These are phyloP conservation scores for Ganoderma resinaceum DNA, from an alignment of 1,284 basidiomycete genomes.

Conservation along the genomic window DNA sequence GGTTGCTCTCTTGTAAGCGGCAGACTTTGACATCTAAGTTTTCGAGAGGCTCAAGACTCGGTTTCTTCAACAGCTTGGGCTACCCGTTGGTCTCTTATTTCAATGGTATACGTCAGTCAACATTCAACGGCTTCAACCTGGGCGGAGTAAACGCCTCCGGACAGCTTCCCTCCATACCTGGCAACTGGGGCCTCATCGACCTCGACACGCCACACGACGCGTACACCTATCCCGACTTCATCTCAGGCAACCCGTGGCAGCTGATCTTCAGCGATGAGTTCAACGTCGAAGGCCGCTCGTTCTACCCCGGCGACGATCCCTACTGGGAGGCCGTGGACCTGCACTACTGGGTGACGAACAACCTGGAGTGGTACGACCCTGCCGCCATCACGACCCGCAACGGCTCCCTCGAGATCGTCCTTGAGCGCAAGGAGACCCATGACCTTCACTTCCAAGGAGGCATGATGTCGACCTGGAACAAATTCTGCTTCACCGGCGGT, in stretches of 20 bases:
- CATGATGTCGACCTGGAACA: constrained; percentile 83
- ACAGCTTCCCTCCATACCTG: constrained; percentile 69
- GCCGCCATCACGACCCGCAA: constrained; percentile 78
- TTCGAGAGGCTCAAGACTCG: no score
- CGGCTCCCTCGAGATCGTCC: constrained; percentile 84
- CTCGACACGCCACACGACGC: constrained; percentile 72
- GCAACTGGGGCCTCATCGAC: constrained; percentile 80
- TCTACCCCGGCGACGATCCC: constrained; percentile 72
- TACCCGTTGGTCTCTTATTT: constrained; percentile 84
- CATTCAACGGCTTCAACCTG: constrained; percentile 74
- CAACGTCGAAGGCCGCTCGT: constrained; percentile 79
- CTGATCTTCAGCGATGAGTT: constrained; percentile 94
- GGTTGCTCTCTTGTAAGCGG: constrained; percentile 76
- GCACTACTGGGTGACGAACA: constrained; percentile 70
- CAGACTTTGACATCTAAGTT: constrained; percentile 14
- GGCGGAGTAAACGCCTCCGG: constrained; percentile 86
- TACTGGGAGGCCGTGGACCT: constrained; percentile 77
- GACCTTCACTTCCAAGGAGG: constrained; percentile 80
- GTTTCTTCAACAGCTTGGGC: constrained; percentile 61
- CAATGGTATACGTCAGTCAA: constrained; percentile 54
- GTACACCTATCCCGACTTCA: constrained; percentile 65
- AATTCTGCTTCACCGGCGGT: constrained; percentile 95
- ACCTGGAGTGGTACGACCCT: constrained; percentile 81
- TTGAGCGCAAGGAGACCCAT: constrained; percentile 72
- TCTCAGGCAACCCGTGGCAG: constrained; percentile 56